These are phyloP conservation scores for Onygena corvina DNA, from an alignment of 2,329 filamentous ascomycete genomes.

Conservation along the genomic window DNA sequence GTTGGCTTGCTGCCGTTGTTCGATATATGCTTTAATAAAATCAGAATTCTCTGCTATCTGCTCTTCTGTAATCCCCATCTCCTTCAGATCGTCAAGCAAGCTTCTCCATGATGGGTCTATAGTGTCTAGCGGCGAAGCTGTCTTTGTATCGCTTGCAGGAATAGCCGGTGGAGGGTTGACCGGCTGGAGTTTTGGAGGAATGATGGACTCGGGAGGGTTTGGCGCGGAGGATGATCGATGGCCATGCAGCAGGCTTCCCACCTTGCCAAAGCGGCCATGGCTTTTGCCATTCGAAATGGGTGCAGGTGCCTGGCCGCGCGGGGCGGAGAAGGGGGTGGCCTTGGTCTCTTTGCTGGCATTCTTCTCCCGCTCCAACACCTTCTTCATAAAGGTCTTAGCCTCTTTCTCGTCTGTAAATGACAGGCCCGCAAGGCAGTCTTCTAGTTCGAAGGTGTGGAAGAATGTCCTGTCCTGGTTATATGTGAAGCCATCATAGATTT, in stretches of 20 bases:
- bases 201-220: constrained; percentile 34
- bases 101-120: constrained; percentile 51
- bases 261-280: constrained; percentile 40
- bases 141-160: constrained; percentile 25
- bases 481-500: constrained; percentile 86
- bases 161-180: constrained; percentile 17
- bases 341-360: constrained; percentile 81
- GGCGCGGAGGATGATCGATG: constrained; percentile 39
- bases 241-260: constrained; percentile 38
- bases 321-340: constrained; percentile 57
- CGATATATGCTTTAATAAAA: constrained; percentile 56
- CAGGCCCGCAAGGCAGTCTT: constrained; percentile 77
- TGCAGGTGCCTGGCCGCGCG: constrained; percentile 38
- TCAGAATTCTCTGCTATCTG: constrained; percentile 55
- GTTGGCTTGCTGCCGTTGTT: constrained; percentile 44
- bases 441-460: constrained; percentile 94
- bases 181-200: constrained; percentile 30
- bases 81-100: constrained; percentile 48
- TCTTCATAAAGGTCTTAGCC: constrained; percentile 92
- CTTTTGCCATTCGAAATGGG: constrained; percentile 35
- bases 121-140: constrained; percentile 39
- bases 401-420: constrained; percentile 97
- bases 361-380: constrained; percentile 92
- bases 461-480: constrained; percentile 97
- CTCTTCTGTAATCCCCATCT: constrained; percentile 57